phyloP scores from a whole-genome alignment of 495 filamentous ascomycete species.

The Neurospora sp. region DNA sequence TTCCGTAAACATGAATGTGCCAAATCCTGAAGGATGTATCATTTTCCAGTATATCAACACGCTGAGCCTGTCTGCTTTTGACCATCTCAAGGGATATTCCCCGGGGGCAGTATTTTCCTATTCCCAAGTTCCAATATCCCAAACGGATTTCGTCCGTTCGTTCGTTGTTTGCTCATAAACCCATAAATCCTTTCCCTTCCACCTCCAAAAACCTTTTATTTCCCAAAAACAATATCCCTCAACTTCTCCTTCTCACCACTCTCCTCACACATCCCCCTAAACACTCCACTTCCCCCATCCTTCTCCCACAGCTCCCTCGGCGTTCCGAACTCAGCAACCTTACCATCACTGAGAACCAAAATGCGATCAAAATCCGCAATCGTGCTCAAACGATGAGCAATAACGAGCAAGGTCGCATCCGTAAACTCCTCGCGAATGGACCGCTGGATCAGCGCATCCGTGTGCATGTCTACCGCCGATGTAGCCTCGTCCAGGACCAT shows the following conservation, averaged over 20 bases:
- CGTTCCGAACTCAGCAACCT: conserved; percentile 61
- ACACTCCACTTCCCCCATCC: conserved; percentile 44
- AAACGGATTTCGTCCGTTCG: neutral
- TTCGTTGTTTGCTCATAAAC: neutral
- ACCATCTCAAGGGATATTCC: neutral
- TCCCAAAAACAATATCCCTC: conserved; percentile 41
- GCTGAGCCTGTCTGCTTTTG: neutral
- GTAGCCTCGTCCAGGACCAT: conserved; percentile 91
- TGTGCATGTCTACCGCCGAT: conserved; percentile 78
- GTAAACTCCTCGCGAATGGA: conserved; percentile 73
- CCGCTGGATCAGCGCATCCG: conserved; percentile 72
- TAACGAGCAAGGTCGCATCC: conserved; percentile 71
- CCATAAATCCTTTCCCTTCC: neutral
- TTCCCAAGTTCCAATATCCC: neutral
- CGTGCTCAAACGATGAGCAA: conserved; percentile 79
- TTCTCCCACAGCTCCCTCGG: conserved; percentile 58
- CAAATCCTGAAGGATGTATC: neutral
- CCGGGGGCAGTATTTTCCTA: neutral
- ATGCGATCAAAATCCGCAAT: conserved; percentile 83
- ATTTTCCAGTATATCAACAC: neutral
- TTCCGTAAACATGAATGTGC: no score
- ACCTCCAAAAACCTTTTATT: conserved; percentile 1
- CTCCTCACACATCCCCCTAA: conserved; percentile 63
- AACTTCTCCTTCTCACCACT: conserved; percentile 61
- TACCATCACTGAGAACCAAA: conserved; percentile 68